Evolutionary conservation across 345 rosid genomes (phyloP), one percentile per base, ranked within the genome.

Genomic region (Xanthoceras sorbifolium): DNA sequence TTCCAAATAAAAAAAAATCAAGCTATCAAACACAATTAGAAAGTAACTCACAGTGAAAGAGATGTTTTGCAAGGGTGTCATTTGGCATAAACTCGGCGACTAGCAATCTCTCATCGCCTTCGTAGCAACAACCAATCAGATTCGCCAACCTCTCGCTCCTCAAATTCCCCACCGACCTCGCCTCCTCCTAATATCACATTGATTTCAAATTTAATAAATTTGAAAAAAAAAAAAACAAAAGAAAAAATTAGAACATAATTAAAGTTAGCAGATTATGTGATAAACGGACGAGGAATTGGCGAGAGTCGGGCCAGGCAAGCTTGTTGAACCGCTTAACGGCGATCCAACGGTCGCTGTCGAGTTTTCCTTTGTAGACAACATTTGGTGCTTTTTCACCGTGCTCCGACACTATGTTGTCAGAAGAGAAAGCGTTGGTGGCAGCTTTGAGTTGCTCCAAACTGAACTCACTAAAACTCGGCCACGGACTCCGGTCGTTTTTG

Each of bases 381-480:
- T 96, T 96, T 2, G 97, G 99, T 75, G 98, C 97, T 83, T 93
- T 96, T 82, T 93, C 94, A 6, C 99, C 98, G 77, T 96, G 99
- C 74, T 96, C 98, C 71, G 99, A 96, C 6, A 96, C 98, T 77
- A 96, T 90, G 88, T 89, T 92, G 44, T 92, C 97, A 6, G 97
- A 69, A 18, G 93, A 88, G 86, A 93, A 96, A 36, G 92, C 94
- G 0, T 84, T 71, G 1, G 99, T 96, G 32, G 98, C 95, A 15
- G 87, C 83, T 80, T 84, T 87, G 69, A 96, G 77, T 80, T 93
- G 97, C 71, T 93, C 94, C 64, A 90, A 85, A 73, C 87, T 83
- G 82, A 88, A 91, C 80, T 92, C 99, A 34, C 76, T 83, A 84
- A 93, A 95, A 81, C 81, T 89, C 69, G 97, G 96, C 87, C 93